These are phyloP conservation scores for Alternaria conjuncta DNA, from an alignment of 2,329 filamentous ascomycete species.

Conservation along the genomic window DNA sequence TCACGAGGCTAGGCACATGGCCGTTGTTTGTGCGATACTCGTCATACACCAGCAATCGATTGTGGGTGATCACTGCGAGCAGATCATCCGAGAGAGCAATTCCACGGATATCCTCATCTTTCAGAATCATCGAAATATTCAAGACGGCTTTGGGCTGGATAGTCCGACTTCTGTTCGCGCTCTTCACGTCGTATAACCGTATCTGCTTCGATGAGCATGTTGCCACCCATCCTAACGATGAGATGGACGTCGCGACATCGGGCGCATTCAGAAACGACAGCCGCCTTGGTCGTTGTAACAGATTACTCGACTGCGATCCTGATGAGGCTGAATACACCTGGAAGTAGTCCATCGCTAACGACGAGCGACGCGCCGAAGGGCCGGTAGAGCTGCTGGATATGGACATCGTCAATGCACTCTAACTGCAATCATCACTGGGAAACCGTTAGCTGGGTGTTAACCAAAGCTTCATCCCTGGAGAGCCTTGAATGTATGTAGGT, in stretches of 20 bases:
- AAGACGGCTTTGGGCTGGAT: neutral
- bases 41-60: slow-evolving; percentile 25
- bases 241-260: slow-evolving; percentile 24
- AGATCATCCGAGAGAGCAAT: slow-evolving; percentile 28
- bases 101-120: slow-evolving; percentile 19
- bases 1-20: slow-evolving; percentile 1
- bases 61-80: slow-evolving; percentile 28
- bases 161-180: slow-evolving; percentile 5
- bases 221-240: slow-evolving; percentile 22
- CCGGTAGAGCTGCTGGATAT: slow-evolving; percentile 2
- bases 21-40: slow-evolving; percentile 15
- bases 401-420: slow-evolving; percentile 9
- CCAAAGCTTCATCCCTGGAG: neutral
- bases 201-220: slow-evolving; percentile 18
- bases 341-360: slow-evolving; percentile 4
- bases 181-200: slow-evolving; percentile 19
- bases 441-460: neutral
- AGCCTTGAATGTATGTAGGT: neutral
- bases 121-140: slow-evolving; percentile 1
- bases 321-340: slow-evolving; percentile 13
- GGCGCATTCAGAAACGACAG: slow-evolving; percentile 1
- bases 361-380: slow-evolving; percentile 5
- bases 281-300: slow-evolving; percentile 9
- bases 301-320: slow-evolving; percentile 7
- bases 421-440: neutral